Conservation (phyloP, 176 grass and related monocot genomes). For the Poa annua region DNA sequence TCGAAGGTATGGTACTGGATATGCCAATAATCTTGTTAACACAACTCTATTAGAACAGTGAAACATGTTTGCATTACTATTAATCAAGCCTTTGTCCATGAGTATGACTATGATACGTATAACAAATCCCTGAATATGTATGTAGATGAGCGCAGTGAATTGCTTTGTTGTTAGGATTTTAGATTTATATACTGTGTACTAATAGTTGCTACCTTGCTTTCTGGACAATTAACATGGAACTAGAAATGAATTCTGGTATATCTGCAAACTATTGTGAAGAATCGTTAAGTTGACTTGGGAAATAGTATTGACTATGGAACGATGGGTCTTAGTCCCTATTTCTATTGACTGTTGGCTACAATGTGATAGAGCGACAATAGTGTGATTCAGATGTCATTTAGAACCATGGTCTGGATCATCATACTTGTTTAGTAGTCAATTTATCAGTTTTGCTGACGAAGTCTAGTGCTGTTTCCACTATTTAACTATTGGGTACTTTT, state of each 20-base stretch:
- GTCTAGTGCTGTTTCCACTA: constrained; percentile 12
- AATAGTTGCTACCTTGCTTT: constrained; percentile 31
- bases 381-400: not conserved
- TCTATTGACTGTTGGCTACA: constrained; percentile 14
- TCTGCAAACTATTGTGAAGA: not conserved
- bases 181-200: not conserved
- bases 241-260: constrained; percentile 14
- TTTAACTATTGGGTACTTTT: constrained; percentile 42
- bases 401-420: not conserved
- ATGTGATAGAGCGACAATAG: not conserved
- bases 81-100: constrained; percentile 11
- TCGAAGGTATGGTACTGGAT: constrained; percentile 70
- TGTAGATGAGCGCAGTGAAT: constrained; percentile 10
- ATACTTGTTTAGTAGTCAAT: constrained; percentile 30
- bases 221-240: constrained; percentile 9
- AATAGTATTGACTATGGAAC: constrained; percentile 3
- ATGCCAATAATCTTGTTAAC: constrained; percentile 27
- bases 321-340: not conserved
- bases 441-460: constrained; percentile 7
- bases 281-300: constrained; percentile 3
- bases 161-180: constrained; percentile 24
- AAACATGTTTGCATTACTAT: constrained; percentile 16
- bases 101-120: constrained; percentile 4
- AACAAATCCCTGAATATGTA: constrained; percentile 16
- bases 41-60: not conserved